Evolutionary conservation across 495 filamentous ascomycete genomes (phyloP).

Genomic region (Penicillium tannophilum): DNA sequence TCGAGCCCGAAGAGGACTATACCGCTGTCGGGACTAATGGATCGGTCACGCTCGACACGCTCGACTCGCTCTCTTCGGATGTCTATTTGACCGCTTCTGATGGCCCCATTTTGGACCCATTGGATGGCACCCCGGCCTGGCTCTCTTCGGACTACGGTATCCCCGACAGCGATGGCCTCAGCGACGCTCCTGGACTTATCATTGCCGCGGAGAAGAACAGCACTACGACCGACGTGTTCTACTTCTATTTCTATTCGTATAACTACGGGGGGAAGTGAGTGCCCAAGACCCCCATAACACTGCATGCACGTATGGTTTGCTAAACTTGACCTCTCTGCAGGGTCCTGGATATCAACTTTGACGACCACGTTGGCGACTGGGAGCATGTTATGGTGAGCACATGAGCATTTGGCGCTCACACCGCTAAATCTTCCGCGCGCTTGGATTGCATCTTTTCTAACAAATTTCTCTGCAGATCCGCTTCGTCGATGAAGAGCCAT

Average conservation of each 20-base stretch:
- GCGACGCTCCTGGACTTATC: slow-evolving; percentile 7
- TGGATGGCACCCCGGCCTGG: slow-evolving; percentile 9
- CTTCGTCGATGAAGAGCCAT: slow-evolving; percentile 9
- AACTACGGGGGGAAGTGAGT: slow-evolving; percentile 12
- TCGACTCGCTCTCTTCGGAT: slow-evolving; percentile 6
- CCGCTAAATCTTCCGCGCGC: neutral
- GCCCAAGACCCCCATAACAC: neutral
- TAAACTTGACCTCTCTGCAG: neutral
- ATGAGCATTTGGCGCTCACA: neutral
- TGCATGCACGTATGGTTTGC: neutral
- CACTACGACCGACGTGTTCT: slow-evolving; percentile 11
- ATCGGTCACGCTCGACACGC: slow-evolving; percentile 8
- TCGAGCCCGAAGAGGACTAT: slow-evolving; percentile 10
- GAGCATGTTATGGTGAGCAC: slow-evolving; percentile 9
- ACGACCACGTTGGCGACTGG: slow-evolving; percentile 13
- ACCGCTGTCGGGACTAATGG: slow-evolving; percentile 6
- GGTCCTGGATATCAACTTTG: slow-evolving; percentile 13
- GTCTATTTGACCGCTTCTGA: slow-evolving; percentile 11
- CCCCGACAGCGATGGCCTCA: slow-evolving; percentile 6
- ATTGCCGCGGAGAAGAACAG: slow-evolving; percentile 13
- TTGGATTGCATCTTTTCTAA: neutral
- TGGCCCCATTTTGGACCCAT: slow-evolving; percentile 9
- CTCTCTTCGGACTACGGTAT: slow-evolving; percentile 11
- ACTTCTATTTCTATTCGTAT: slow-evolving; percentile 13
- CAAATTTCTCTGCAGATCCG: slow-evolving; percentile 1